These are phyloP conservation scores for Pelagomonas calceolata DNA, from an alignment of 108 stramenopile species.

Conservation along the genomic window DNA sequence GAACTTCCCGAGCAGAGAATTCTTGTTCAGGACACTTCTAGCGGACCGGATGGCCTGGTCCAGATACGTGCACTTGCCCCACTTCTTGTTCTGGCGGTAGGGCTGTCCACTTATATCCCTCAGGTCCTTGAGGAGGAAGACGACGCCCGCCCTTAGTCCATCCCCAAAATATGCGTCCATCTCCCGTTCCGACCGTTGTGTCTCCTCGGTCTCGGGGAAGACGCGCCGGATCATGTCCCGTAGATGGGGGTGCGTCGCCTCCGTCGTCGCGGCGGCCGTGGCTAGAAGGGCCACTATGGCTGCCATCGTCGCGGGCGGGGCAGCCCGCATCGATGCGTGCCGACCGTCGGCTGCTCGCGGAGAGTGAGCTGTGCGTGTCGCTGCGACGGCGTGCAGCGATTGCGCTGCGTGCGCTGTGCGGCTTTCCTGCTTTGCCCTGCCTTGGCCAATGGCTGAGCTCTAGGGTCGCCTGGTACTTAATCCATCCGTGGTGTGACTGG, in stretches of 20 bases:
- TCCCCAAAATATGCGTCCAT: not conserved
- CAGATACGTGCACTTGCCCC: not conserved
- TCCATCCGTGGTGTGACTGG: no score
- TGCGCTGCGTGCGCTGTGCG: no score
- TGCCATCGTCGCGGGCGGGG: no score
- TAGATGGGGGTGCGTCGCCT: not conserved
- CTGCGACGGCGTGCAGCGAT: no score
- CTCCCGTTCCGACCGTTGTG: not conserved
- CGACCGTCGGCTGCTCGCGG: no score
- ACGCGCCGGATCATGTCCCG: not conserved
- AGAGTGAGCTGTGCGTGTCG: no score
- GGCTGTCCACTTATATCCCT: not conserved
- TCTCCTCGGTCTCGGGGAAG: not conserved
- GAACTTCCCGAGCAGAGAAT: not conserved
- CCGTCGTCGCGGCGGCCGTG: no score
- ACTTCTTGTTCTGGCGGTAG: not conserved
- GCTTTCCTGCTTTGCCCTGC: no score
- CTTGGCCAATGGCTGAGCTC: no score
- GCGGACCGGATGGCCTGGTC: not conserved
- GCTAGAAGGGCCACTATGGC: no score
- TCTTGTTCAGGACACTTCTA: not conserved
- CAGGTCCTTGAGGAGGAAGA: not conserved
- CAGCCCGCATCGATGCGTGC: no score
- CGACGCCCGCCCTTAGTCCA: not conserved
- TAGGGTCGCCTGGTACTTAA: no score